A percentile compares a stretch with the other conserved stretches of the same genome.
Conservation (phyloP, 352 stramenopile species). For the Phytophthora brassicae region DNA sequence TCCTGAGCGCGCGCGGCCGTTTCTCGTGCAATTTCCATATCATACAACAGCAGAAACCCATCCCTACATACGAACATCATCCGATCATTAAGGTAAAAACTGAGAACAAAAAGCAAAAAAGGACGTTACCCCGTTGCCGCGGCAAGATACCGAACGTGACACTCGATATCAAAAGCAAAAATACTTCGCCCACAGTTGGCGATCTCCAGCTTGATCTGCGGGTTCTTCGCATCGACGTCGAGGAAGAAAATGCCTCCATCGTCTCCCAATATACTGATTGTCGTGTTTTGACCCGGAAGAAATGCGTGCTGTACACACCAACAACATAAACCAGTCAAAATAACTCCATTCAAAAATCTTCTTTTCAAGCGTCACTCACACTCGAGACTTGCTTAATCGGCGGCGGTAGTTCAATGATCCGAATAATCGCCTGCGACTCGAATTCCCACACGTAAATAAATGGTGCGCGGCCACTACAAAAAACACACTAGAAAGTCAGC, state of each 20-base stretch:
- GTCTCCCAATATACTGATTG: conserved; percentile 68
- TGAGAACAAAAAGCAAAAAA: background rate
- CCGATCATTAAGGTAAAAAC: background rate
- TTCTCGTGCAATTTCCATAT: conserved; percentile 75
- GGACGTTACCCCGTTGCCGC: conserved; percentile 56
- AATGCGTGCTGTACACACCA: conserved; percentile 56
- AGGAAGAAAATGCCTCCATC: conserved; percentile 76
- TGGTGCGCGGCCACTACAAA: conserved; percentile 57
- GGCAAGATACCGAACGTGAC: conserved; percentile 67
- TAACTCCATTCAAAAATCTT: background rate
- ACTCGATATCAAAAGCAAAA: conserved; percentile 69
- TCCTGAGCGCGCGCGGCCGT: conserved; percentile 45
- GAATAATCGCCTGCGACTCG: conserved; percentile 81
- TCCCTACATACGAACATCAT: conserved; percentile 40
- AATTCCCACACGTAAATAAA: conserved; percentile 87
- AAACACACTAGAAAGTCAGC: background rate
- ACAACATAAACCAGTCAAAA: background rate
- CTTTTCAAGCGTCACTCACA: conserved; percentile 28
- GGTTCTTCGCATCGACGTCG: conserved; percentile 61
- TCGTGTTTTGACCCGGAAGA: conserved; percentile 53
- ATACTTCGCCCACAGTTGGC: conserved; percentile 53
- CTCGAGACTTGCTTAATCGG: conserved; percentile 67
- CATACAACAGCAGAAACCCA: conserved; percentile 77
- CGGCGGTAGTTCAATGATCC: conserved; percentile 81
- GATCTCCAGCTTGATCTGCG: conserved; percentile 79